These are phyloP conservation scores for Cryptosporidium sp. DNA, from an alignment of 169 alveolate species.

Conservation along the genomic window DNA sequence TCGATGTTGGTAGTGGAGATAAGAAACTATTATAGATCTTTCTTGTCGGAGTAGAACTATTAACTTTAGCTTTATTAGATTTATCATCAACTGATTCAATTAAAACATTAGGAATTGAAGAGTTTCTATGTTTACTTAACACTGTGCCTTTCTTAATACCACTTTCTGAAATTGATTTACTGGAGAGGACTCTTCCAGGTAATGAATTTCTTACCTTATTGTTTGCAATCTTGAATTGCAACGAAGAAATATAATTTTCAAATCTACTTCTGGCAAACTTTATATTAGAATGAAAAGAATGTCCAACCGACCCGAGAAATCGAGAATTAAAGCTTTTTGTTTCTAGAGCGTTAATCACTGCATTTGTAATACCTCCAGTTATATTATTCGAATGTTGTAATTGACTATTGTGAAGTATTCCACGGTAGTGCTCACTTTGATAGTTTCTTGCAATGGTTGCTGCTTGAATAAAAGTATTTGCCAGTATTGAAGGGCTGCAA, in stretches of 20 bases:
- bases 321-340: constrained; percentile 1
- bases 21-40: constrained; percentile 21
- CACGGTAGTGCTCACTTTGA: constrained; percentile 1
- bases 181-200: constrained; percentile 12
- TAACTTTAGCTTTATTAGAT: neutral
- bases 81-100: constrained; percentile 6
- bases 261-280: constrained; percentile 40
- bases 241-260: constrained; percentile 25
- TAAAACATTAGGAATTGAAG: neutral
- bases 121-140: neutral
- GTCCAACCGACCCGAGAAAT: constrained; percentile 4
- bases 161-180: neutral
- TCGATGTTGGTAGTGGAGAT: constrained; percentile 70
- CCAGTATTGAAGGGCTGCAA: constrained; percentile 34
- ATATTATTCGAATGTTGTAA: neutral
- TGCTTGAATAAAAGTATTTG: constrained; percentile 47
- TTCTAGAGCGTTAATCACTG: neutral
- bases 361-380: neutral
- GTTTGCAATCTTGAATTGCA: constrained; percentile 20
- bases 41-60: constrained; percentile 41
- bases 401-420: neutral
- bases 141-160: neutral
- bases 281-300: constrained; percentile 32
- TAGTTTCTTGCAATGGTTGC: constrained; percentile 19
- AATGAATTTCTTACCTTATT: constrained; percentile 16